A percentile compares a stretch with the other conserved stretches of the same genome.
Evolutionary conservation across 139 green algal species (phyloP).

Genomic region (Raphidocelis subcapitata): DNA sequence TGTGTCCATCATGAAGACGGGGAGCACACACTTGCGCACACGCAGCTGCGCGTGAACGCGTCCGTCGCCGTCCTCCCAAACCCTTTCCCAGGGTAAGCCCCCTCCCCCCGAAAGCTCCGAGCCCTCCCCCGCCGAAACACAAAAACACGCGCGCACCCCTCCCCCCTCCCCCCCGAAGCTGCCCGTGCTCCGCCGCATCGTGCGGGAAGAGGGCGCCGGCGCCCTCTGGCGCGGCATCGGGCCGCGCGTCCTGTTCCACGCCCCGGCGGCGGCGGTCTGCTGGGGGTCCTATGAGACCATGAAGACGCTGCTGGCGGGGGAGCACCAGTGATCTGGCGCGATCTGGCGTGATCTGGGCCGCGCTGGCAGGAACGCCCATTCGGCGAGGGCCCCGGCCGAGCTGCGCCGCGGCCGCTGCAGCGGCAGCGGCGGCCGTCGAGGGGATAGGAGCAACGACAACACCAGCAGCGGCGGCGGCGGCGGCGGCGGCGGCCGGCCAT

Average conservation of each 20-base stretch:
- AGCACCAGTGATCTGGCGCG: too few relatives aligned
- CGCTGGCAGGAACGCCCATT: background rate
- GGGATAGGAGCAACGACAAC: too few relatives aligned
- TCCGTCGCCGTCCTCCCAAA: too few relatives aligned
- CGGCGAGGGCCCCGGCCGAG: background rate
- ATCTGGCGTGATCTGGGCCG: too few relatives aligned
- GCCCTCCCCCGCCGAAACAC: too few relatives aligned
- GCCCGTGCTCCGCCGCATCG: slow-evolving; percentile 67
- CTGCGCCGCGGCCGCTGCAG: background rate
- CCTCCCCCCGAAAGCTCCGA: too few relatives aligned
- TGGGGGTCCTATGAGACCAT: slow-evolving; percentile 95
- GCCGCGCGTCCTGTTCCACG: slow-evolving; percentile 93
- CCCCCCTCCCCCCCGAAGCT: slow-evolving; percentile 41
- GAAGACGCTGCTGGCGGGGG: slow-evolving; percentile 68
- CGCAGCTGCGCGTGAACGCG: too few relatives aligned
- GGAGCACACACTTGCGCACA: too few relatives aligned
- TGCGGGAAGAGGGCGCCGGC: slow-evolving; percentile 72
- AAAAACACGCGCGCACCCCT: background rate
- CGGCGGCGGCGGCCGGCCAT: too few relatives aligned
- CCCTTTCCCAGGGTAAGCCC: too few relatives aligned
- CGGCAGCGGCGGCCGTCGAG: background rate
- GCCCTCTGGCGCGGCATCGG: slow-evolving; percentile 80
- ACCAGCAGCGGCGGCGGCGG: too few relatives aligned
- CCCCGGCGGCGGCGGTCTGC: slow-evolving; percentile 90
- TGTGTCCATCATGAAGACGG: too few relatives aligned